Percentiles rank a stretch among this genome's conserved stretches.
phyloP scores from a whole-genome alignment of 495 filamentous ascomycete genomes.

The Aspergillus ellipticus region DNA sequence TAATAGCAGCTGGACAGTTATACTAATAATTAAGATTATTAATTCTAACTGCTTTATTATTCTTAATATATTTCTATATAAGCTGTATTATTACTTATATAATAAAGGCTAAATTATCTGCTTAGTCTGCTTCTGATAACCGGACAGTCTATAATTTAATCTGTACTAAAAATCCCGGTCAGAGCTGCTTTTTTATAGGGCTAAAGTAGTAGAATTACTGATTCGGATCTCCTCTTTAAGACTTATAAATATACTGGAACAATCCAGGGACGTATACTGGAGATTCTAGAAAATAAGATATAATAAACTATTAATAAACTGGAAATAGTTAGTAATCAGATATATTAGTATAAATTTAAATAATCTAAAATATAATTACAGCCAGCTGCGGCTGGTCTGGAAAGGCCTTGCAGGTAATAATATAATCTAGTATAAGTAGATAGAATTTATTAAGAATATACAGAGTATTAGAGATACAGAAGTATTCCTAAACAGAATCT shows the following conservation, averaged over 20 bases:
- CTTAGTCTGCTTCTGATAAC: not conserved
- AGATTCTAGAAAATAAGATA: slow-evolving; percentile 10
- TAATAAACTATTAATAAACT: slow-evolving; percentile 16
- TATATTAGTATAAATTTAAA: no score
- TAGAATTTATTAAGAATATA: no score
- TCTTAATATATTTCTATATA: slow-evolving; percentile 37
- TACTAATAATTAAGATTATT: slow-evolving; percentile 26
- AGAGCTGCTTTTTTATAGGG: not conserved
- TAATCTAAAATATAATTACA: no score
- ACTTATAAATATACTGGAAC: slow-evolving; percentile 13
- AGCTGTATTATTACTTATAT: slow-evolving; percentile 26
- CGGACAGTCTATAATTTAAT: slow-evolving; percentile 9
- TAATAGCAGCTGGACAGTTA: slow-evolving; percentile 13
- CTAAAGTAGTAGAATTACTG: slow-evolving; percentile 7
- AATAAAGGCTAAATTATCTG: slow-evolving; percentile 10
- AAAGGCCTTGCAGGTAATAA: no score
- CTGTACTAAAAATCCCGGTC: slow-evolving; percentile 1
- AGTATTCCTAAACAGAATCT: no score
- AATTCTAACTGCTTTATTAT: slow-evolving; percentile 30
- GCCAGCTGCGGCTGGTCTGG: no score
- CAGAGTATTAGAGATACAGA: no score
- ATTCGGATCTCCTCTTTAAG: slow-evolving; percentile 14
- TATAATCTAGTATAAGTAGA: no score
- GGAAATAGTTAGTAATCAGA: slow-evolving; percentile 5
- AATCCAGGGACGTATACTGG: slow-evolving; percentile 12